Conservation (phyloP, 805 yeast genomes). For the Clavispora vitiphila region DNA sequence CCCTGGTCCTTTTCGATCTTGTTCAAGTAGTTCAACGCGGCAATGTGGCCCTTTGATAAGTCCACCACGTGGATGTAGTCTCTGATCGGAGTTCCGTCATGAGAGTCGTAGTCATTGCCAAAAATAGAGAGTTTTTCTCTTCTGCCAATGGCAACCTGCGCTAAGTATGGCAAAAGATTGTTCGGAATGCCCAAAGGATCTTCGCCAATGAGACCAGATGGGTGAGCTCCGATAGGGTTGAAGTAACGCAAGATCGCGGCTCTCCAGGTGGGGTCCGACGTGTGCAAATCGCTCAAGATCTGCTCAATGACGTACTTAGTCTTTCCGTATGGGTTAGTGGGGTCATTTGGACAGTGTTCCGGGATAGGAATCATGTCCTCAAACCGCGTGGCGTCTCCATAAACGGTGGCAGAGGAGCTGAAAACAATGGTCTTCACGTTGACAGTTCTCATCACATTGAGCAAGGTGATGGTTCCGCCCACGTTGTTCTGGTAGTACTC, state of each 20-base stretch:
- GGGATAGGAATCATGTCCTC: conserved; percentile 74
- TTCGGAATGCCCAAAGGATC: conserved; percentile 77
- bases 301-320: conserved; percentile 66
- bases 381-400: conserved; percentile 75
- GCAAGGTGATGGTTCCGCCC: conserved; percentile 54
- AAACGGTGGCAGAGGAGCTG: conserved; percentile 77
- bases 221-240: conserved; percentile 85
- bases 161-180: conserved; percentile 68
- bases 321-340: conserved; percentile 74
- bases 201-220: conserved; percentile 75
- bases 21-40: conserved; percentile 59
- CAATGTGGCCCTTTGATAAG: conserved; percentile 70
- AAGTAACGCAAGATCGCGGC: conserved; percentile 69
- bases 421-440: conserved; percentile 56
- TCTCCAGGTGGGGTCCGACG: conserved; percentile 42
- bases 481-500: conserved; percentile 67
- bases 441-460: conserved; percentile 46
- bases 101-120: conserved; percentile 65
- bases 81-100: conserved; percentile 78
- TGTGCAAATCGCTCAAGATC: conserved; percentile 50
- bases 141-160: conserved; percentile 74
- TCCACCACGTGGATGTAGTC: conserved; percentile 82
- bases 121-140: conserved; percentile 62
- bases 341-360: conserved; percentile 68
- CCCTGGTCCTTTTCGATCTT: conserved; percentile 33